Conservation (phyloP, 805 yeast species). For the Ogataea methylovora region DNA sequence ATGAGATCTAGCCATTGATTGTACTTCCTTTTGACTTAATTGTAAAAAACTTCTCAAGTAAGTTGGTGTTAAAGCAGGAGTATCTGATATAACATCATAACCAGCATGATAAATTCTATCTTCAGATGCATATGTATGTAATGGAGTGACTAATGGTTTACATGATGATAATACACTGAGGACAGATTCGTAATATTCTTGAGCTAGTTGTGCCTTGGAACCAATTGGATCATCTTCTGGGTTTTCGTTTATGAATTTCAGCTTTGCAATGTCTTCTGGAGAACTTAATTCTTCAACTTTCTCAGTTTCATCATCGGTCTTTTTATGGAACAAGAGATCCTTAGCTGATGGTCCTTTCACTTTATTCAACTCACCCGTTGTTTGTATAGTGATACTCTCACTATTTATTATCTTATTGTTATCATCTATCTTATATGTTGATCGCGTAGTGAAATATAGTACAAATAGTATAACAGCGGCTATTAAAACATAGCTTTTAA, state of each 20-base stretch:
- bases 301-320: no score
- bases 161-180: slow-evolving; percentile 18
- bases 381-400: no score
- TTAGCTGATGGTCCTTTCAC: no score
- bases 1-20: slow-evolving; percentile 41
- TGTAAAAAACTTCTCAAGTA: slow-evolving; percentile 44
- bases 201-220: slow-evolving; percentile 27
- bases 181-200: slow-evolving; percentile 33
- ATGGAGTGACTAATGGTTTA: slow-evolving; percentile 35
- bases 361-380: no score
- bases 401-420: no score
- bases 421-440: no score
- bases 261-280: slow-evolving; percentile 11
- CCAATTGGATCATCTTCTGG: slow-evolving; percentile 25
- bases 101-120: slow-evolving; percentile 49
- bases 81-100: slow-evolving; percentile 31
- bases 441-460: no score
- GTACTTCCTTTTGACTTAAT: slow-evolving; percentile 34
- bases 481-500: no score
- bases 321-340: no score
- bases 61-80: slow-evolving; percentile 42
- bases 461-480: no score
- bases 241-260: slow-evolving; percentile 14
- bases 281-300: no score
- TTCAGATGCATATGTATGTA: slow-evolving; percentile 36